phyloP scores from a whole-genome alignment of 2,329 filamentous ascomycete genomes.

The Fusarium praegraminearum region DNA sequence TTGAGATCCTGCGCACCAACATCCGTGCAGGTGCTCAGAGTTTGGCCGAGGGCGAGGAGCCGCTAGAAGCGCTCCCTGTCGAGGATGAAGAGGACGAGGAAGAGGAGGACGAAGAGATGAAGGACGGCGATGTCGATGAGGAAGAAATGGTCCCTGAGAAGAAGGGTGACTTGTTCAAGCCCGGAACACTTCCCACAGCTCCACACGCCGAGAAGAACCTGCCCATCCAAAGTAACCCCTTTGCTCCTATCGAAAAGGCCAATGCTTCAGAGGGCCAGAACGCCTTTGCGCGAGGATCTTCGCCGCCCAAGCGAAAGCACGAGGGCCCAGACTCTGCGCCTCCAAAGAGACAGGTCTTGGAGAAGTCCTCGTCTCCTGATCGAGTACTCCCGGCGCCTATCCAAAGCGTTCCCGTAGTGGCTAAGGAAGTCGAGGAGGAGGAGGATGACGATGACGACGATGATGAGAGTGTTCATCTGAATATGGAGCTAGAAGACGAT shows the following conservation, averaged over 20 bases:
- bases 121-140: conserved; percentile 54
- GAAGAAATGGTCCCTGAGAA: conserved; percentile 47
- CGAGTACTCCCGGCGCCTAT: conserved; percentile 22
- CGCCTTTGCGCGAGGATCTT: conserved; percentile 37
- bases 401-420: conserved; percentile 37
- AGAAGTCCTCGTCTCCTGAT: conserved; percentile 46
- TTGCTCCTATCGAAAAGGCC: conserved; percentile 46
- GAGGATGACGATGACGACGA: conserved; percentile 57
- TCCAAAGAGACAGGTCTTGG: conserved; percentile 58
- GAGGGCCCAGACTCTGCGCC: conserved; percentile 52
- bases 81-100: conserved; percentile 52
- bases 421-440: conserved; percentile 46
- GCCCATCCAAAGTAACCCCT: conserved; percentile 54
- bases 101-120: conserved; percentile 55
- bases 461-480: conserved; percentile 68
- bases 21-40: conserved; percentile 58
- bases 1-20: conserved; percentile 77
- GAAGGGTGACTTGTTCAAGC: conserved; percentile 37
- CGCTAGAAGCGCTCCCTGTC: conserved; percentile 42
- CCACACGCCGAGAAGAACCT: conserved; percentile 44
- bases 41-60: conserved; percentile 37
- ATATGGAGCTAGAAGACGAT: conserved; percentile 69
- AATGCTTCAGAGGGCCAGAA: conserved; percentile 25
- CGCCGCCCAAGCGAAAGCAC: conserved; percentile 56
- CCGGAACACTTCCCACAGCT: conserved; percentile 35